phyloP scores from a whole-genome alignment of 2,329 filamentous ascomycete species.

The Blastomyces percursus region DNA sequence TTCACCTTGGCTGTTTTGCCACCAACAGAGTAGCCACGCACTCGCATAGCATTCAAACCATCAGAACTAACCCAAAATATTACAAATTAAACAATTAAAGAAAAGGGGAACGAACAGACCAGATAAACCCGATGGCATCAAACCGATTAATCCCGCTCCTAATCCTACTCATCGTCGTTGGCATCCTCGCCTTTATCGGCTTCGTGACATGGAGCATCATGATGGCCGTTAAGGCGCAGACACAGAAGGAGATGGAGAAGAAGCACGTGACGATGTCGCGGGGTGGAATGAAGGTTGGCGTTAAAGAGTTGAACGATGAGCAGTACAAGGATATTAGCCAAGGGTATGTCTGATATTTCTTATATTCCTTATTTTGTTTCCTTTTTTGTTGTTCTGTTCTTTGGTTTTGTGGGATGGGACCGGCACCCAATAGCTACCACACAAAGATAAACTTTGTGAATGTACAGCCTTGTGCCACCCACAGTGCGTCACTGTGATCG shows the following conservation, averaged over 20 bases:
- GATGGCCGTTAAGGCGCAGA: constrained; percentile 47
- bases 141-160: constrained; percentile 42
- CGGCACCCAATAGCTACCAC: no score
- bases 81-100: no score
- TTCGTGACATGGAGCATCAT: constrained; percentile 49
- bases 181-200: constrained; percentile 41
- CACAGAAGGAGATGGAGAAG: constrained; percentile 52
- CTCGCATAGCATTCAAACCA: not conserved
- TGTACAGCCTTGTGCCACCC: no score
- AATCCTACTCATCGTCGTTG: constrained; percentile 45
- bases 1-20: not conserved
- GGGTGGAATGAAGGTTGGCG: constrained; percentile 50
- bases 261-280: constrained; percentile 50
- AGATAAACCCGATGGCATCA: constrained; percentile 2
- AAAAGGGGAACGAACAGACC: no score
- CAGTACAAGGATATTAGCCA: constrained; percentile 51
- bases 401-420: not conserved
- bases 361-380: no score
- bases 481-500: no score
- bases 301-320: constrained; percentile 48
- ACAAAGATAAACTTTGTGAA: not conserved
- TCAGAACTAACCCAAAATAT: not conserved
- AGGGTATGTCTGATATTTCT: constrained; percentile 28
- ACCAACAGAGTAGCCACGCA: not conserved
- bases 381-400: not conserved